phyloP scores from a whole-genome alignment of 2,329 filamentous ascomycete genomes.

The Paraphaeosphaeria sporulosa region DNA sequence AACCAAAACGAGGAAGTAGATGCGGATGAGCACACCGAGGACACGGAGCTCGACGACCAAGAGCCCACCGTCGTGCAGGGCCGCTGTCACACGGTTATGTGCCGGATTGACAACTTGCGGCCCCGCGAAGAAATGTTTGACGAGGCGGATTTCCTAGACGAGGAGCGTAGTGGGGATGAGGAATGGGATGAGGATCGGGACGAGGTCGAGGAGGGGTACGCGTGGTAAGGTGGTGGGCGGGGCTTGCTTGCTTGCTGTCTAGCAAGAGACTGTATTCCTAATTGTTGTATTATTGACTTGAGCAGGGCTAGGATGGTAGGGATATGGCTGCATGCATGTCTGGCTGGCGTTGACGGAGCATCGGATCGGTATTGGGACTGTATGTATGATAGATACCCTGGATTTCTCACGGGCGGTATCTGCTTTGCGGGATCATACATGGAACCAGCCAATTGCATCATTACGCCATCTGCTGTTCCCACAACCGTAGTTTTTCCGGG shows the following conservation, averaged over 20 bases:
- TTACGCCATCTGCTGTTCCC: no score
- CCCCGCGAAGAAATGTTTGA: conserved; percentile 71
- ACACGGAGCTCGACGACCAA: conserved; percentile 27
- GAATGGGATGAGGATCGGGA: conserved; percentile 65
- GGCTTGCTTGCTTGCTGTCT: no score
- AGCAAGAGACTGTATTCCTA: no score
- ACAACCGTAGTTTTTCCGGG: no score
- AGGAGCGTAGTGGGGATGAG: conserved; percentile 64
- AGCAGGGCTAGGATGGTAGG: neutral
- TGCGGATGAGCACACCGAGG: conserved; percentile 19
- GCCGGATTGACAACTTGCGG: conserved; percentile 79
- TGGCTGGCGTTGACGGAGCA: conserved; percentile 13
- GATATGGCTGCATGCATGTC: conserved; percentile 20
- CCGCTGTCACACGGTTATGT: conserved; percentile 73
- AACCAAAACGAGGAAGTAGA: conserved; percentile 17
- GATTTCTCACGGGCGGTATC: neutral
- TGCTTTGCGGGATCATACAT: neutral
- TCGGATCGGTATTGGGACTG: neutral
- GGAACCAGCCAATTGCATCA: no score
- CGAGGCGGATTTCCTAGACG: conserved; percentile 76
- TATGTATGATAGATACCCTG: neutral
- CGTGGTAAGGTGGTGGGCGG: conserved; percentile 26
- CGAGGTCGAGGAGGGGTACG: conserved; percentile 52
- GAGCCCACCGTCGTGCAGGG: conserved; percentile 65
- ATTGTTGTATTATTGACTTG: conserved; percentile 24